Percentiles rank a stretch among this genome's conserved stretches.
phyloP scores from a whole-genome alignment of 768 basidiomycete species.

The Suillus tomentosus region DNA sequence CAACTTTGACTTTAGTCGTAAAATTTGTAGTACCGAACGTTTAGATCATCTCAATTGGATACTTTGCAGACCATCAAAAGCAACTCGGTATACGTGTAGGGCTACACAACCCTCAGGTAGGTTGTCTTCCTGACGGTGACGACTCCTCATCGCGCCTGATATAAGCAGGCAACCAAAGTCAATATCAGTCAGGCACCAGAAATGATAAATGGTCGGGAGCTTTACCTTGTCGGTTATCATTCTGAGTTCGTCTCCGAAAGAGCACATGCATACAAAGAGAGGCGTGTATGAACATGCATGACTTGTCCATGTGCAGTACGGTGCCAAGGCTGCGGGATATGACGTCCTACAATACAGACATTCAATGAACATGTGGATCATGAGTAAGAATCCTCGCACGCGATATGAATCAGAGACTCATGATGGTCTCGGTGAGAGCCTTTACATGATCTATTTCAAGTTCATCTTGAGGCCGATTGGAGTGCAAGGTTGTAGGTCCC shows the following conservation, averaged over 20 bases:
- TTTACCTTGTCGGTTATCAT: not conserved
- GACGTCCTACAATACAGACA: not conserved
- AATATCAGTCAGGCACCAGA: not conserved
- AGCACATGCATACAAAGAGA: not conserved
- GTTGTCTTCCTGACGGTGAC: not conserved
- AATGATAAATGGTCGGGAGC: not conserved
- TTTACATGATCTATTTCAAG: constrained; percentile 7
- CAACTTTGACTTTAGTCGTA: not conserved
- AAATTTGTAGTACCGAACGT: not conserved
- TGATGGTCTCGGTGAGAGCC: constrained; percentile 6
- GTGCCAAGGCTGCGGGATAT: not conserved
- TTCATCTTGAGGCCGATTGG: not conserved
- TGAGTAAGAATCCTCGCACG: not conserved
- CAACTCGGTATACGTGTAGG: not conserved
- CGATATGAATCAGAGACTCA: not conserved
- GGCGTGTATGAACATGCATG: not conserved
- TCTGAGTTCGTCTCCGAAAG: not conserved
- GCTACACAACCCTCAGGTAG: not conserved
- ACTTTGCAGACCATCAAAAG: not conserved
- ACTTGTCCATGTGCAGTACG: not conserved
- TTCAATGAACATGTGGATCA: not conserved
- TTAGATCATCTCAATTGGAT: not conserved
- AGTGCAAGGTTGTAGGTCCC: not conserved
- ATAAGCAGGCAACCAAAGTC: not conserved
- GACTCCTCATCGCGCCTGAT: not conserved